These are phyloP conservation scores for Rhytidhysteron rufulum DNA, from an alignment of 2,329 filamentous ascomycete genomes.

Conservation along the genomic window DNA sequence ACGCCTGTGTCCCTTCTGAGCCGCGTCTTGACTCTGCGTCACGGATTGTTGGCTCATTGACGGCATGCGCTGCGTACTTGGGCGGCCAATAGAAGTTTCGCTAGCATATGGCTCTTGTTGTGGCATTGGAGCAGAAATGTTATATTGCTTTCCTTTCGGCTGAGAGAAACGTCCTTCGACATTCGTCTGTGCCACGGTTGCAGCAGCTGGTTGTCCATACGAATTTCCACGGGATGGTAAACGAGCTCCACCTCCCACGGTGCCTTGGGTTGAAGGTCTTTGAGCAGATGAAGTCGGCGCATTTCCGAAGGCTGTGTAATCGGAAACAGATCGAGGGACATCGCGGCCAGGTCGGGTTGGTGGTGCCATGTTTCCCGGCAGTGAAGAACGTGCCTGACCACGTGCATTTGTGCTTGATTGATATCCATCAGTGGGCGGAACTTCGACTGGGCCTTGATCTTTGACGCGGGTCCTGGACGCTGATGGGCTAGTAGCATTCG, in stretches of 20 bases:
- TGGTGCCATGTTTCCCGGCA: slow-evolving; percentile 25
- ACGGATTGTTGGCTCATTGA: slow-evolving; percentile 52
- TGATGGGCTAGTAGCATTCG: slow-evolving; percentile 25
- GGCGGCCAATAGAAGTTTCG: slow-evolving; percentile 55
- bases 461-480: slow-evolving; percentile 51
- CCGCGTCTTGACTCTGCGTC: slow-evolving; percentile 52
- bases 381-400: slow-evolving; percentile 15
- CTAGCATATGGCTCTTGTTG: slow-evolving; percentile 40
- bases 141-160: slow-evolving; percentile 63
- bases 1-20: slow-evolving; percentile 71
- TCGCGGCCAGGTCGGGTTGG: slow-evolving; percentile 37
- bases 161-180: slow-evolving; percentile 88
- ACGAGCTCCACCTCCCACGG: slow-evolving; percentile 56
- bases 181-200: slow-evolving; percentile 82
- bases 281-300: slow-evolving; percentile 39
- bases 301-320: slow-evolving; percentile 39
- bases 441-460: slow-evolving; percentile 51
- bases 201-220: slow-evolving; percentile 84
- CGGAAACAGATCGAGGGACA: slow-evolving; percentile 51
- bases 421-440: slow-evolving; percentile 35
- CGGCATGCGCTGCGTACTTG: slow-evolving; percentile 51
- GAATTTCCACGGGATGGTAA: slow-evolving; percentile 71
- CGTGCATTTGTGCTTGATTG: slow-evolving; percentile 20
- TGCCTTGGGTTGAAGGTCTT: slow-evolving; percentile 77
- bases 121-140: slow-evolving; percentile 64